Evolutionary conservation across 768 basidiomycete genomes (phyloP).

Genomic region (Sporobolomyces phaffii): DNA sequence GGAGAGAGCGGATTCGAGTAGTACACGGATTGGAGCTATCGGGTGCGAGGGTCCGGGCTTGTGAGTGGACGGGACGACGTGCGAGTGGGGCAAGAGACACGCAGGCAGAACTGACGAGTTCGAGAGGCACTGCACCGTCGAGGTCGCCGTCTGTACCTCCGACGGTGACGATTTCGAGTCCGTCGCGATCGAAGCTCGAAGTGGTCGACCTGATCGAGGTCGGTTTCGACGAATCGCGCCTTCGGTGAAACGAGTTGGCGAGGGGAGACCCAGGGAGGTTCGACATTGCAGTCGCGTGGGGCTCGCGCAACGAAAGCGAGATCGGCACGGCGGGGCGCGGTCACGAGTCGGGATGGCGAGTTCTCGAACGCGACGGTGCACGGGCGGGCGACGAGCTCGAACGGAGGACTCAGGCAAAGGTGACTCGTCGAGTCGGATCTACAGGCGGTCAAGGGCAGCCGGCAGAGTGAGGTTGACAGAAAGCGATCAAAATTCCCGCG

Average conservation of each 20-base stretch:
- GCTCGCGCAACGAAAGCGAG: not conserved
- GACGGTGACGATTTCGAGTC: slow-evolving; percentile 67
- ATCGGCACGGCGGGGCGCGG: slow-evolving; percentile 15
- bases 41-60: slow-evolving; percentile 42
- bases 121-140: slow-evolving; percentile 64
- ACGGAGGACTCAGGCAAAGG: no score
- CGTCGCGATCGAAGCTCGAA: slow-evolving; percentile 63
- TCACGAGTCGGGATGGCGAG: no score
- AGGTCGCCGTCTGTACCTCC: slow-evolving; percentile 59
- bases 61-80: no score
- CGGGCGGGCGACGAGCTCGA: no score
- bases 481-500: no score
- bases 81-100: no score
- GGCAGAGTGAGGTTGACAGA: no score
- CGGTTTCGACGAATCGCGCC: slow-evolving; percentile 4
- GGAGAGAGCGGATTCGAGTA: slow-evolving; percentile 30
- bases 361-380: no score
- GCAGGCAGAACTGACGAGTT: slow-evolving; percentile 66
- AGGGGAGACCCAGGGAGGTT: slow-evolving; percentile 8
- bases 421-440: no score
- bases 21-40: slow-evolving; percentile 37
- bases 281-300: slow-evolving; percentile 1
- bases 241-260: slow-evolving; percentile 1
- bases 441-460: no score
- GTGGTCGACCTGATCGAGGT: slow-evolving; percentile 4